phyloP scores from a whole-genome alignment of 345 rosid genomes.

The Populus tremula region DNA sequence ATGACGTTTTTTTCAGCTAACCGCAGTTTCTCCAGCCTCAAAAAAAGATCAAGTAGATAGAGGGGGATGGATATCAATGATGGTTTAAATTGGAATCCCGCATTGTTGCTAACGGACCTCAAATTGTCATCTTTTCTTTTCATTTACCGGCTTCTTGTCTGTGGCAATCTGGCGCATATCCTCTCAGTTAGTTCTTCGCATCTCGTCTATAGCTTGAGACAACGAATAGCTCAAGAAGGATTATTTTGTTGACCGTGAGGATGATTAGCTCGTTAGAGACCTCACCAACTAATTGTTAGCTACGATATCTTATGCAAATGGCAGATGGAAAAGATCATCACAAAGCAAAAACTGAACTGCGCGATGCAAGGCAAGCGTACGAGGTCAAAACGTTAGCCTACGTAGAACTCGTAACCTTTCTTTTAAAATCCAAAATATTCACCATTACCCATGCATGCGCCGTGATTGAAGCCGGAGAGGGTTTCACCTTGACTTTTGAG shows the following conservation, averaged over 20 bases:
- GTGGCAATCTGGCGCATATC: too few species aligned
- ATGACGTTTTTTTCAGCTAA: too few species aligned
- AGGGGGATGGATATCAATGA: background rate
- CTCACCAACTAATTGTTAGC: background rate
- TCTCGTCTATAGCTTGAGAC: too few species aligned
- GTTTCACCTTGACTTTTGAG: background rate
- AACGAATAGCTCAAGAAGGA: too few species aligned
- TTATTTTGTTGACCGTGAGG: too few species aligned
- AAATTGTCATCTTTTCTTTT: too few species aligned
- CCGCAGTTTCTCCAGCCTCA: too few species aligned
- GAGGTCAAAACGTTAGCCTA: background rate
- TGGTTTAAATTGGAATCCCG: background rate
- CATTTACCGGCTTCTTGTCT: too few species aligned
- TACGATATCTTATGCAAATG: background rate
- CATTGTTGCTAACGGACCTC: too few species aligned
- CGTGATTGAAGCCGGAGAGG: background rate
- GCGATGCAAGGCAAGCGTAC: background rate
- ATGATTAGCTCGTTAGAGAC: too few species aligned
- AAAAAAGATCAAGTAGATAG: background rate
- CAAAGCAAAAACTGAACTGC: background rate
- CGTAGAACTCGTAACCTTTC: background rate
- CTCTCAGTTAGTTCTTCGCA: too few species aligned
- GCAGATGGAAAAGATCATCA: background rate
- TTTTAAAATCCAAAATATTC: background rate
- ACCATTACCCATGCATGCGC: background rate